Evolutionary conservation across 768 basidiomycete genomes (phyloP), one percentile per base, ranked within the genome.

Genomic region (Tricholoma flavovirens): DNA sequence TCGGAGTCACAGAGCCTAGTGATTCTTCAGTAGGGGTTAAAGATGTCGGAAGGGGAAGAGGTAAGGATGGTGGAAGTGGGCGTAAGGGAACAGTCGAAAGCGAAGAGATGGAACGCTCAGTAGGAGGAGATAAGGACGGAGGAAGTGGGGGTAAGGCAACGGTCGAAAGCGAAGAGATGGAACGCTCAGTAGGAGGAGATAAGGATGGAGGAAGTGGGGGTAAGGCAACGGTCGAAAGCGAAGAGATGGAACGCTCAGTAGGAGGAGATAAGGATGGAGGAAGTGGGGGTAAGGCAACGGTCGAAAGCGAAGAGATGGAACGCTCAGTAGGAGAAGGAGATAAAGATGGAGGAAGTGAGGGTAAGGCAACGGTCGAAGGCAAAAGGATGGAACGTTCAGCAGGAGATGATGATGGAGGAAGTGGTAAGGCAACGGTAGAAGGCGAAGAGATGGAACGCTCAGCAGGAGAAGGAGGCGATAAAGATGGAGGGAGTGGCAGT

Each of bases 1-100:
- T 70, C 1, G 75, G 74, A 0, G 74, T 74, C 5, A 64, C 59
- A 6, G 67, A 62, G 49, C 68, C 57, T 21, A 66, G 24, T n/a
- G 64, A 69, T 49, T 68, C 67, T 14, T 64, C 64, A 7, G 64
- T 59, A 5, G 62, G 56, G 2, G 68, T 56, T 10, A 56, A 38
- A 2, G 53, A 57, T 10, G 56, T 58, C 4, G 59, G 53, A 26
- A 49, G 54, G 11, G 54, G 45, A 0, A 62, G 63, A 26, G 63
- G 60, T 11, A 51, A 49, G 2, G 61, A 63, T 26, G 67, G 63
- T 5, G 66, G 66, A 33, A 66, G 63, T 43, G 67, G 65, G 15
- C 63, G 67, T 7, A 63, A 48, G 46, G 22, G 26, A 48, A 48
- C 15, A 4, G 46, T 29, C 8, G 46, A 29, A 26, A 15, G 14